Evolutionary conservation across 2,329 filamentous ascomycete species (phyloP), one percentile per base, ranked within the genome.

Genomic region (Hypoxylon sp.): DNA sequence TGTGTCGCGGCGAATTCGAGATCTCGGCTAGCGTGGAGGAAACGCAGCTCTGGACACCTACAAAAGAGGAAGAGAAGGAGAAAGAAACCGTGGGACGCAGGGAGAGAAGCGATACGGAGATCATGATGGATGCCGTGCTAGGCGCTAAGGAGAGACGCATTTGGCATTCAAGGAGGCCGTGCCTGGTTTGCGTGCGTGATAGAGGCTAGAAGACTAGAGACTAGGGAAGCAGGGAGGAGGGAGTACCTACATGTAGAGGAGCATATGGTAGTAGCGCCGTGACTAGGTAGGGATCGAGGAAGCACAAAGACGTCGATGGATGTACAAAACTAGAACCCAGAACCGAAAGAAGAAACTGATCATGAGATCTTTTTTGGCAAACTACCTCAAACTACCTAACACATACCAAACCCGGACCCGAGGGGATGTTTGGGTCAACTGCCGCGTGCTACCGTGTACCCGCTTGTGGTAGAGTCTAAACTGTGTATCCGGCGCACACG

Each of bases 1-100:
- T 97, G 35, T 94, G 92, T 72, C 86, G 89, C 48, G 94, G 94
- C 15, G 89, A 93, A 71, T 97, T 95, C 77, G 94, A 97, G 79
- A 85, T 97, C 21, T 88, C 88, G 24, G 93, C 91, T 4, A 91
- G 88, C 11, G 89, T 97, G 0, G 94, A 98, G 80, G 94, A 98
- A 82, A 88, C 92, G 2, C 85, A 86, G 67, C 76, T 92, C 6
- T 85, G 81, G 81, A 74, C 71, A 24, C 72, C 82, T 52, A 60
- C 50, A 72, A 67, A 72, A 69, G 42, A 74, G 77, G 67, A 67
- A 69, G 65, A 24, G 24, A 27, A 11, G 15, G 24, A 24, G 19
- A 13, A 13, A 47, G 44, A 17, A 63, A 29, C 6, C 6, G 51
- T 61, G 27, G 55, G 50, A 61, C 68, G 66, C 1, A 66, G 73